These are phyloP conservation scores for Zoysia pacifica DNA, from an alignment of 176 grass and related monocot genomes.

Conservation along the genomic window DNA sequence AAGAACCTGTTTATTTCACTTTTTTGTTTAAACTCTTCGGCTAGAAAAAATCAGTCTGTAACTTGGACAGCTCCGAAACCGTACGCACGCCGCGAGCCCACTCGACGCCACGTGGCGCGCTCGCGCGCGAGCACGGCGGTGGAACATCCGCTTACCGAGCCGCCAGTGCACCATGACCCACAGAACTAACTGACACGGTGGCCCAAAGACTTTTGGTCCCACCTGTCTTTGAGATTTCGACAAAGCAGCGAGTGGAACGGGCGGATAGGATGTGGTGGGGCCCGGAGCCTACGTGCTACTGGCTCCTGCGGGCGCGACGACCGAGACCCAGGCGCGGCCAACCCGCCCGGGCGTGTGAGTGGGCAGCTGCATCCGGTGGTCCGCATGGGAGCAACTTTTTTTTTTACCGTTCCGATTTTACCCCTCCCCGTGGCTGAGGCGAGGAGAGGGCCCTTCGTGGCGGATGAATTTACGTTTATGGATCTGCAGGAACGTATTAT, in stretches of 20 bases:
- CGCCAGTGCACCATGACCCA: not conserved
- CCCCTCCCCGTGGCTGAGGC: too few relatives aligned
- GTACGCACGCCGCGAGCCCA: not conserved
- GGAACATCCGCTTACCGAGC: not conserved
- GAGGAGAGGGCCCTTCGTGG: too few relatives aligned
- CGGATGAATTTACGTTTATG: too few relatives aligned
- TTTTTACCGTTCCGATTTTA: too few relatives aligned
- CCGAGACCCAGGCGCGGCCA: not conserved
- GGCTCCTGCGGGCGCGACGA: not conserved
- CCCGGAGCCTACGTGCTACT: not conserved
- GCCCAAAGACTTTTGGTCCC: not conserved
- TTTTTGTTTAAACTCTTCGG: too few relatives aligned
- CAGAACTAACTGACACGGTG: not conserved
- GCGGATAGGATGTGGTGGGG: not conserved
- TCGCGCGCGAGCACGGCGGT: not conserved
- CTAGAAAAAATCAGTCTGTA: too few relatives aligned
- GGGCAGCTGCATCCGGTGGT: too few relatives aligned
- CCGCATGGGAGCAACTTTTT: too few relatives aligned
- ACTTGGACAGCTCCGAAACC: too few relatives aligned
- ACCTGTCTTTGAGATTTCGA: rapidly evolving
- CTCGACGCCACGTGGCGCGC: not conserved
- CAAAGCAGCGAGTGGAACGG: not conserved
- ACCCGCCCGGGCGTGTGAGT: not conserved
- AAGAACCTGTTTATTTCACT: too few relatives aligned
- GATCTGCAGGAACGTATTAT: too few relatives aligned